Evolutionary conservation across 1,284 basidiomycete genomes (phyloP).

Genomic region (Cryptococcus maquisensis): DNA sequence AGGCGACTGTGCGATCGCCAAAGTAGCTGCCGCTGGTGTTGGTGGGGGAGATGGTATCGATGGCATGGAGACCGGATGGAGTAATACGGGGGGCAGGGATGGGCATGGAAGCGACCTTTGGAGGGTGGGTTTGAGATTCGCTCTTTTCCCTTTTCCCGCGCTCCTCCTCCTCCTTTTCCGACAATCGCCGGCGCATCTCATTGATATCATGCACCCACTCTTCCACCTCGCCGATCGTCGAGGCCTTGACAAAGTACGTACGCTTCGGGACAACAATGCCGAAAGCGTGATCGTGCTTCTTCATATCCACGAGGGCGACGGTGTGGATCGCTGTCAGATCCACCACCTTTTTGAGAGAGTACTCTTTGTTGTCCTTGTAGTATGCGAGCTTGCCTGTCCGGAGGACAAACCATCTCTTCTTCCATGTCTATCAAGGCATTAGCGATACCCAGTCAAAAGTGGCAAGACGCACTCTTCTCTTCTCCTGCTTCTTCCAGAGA

Average conservation of each 20-base stretch:
- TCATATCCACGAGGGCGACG: constrained; percentile 79
- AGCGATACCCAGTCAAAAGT: background rate
- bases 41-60: constrained; percentile 16
- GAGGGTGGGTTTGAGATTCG: constrained; percentile 2
- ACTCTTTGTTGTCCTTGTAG: constrained; percentile 91
- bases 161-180: constrained; percentile 46
- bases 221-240: constrained; percentile 64
- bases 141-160: constrained; percentile 14
- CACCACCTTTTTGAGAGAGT: constrained; percentile 83
- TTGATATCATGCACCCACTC: constrained; percentile 83
- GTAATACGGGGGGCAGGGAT: background rate
- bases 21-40: constrained; percentile 5
- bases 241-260: constrained; percentile 90
- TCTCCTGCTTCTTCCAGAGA: constrained; percentile 92
- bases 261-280: constrained; percentile 86
- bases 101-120: background rate
- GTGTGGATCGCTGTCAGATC: constrained; percentile 87
- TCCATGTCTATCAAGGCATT: constrained; percentile 70
- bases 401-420: constrained; percentile 97
- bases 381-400: constrained; percentile 87
- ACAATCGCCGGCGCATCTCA: constrained; percentile 63
- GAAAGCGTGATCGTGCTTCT: constrained; percentile 84
- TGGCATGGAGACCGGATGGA: background rate
- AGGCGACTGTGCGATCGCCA: constrained; percentile 3
- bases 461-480: constrained; percentile 70